Evolutionary conservation across 2,329 filamentous ascomycete species (phyloP).

Genomic region (Piedraia hortae): DNA sequence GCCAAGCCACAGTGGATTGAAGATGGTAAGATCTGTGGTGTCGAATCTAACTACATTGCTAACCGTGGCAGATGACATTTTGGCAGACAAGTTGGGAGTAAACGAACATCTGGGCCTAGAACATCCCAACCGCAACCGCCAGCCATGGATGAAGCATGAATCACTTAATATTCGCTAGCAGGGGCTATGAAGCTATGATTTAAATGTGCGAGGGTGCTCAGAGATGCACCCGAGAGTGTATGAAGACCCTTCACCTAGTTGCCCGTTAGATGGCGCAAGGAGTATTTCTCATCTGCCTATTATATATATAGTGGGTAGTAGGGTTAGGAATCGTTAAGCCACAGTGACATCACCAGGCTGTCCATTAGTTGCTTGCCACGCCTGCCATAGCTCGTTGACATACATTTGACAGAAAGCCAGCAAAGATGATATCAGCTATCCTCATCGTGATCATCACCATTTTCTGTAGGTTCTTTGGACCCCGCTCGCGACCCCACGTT

Average conservation of each 20-base stretch:
- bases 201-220: too few species aligned
- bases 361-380: too few species aligned
- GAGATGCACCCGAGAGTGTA: too few species aligned
- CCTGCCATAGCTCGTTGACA: too few species aligned
- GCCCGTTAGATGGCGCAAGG: too few species aligned
- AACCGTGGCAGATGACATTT: conserved; percentile 20
- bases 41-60: too few species aligned
- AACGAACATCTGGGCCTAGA: conserved; percentile 26
- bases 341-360: too few species aligned
- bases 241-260: too few species aligned
- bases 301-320: too few species aligned
- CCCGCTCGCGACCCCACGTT: conserved; percentile 1
- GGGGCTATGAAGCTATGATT: too few species aligned
- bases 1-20: conserved; percentile 57
- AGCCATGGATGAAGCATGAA: conserved; percentile 31
- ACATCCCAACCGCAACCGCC: conserved; percentile 32
- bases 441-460: conserved; percentile 20
- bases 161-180: conserved; percentile 32
- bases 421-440: conserved; percentile 7
- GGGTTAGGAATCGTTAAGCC: too few species aligned
- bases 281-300: too few species aligned
- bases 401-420: neutral
- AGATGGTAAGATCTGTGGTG: conserved; percentile 57
- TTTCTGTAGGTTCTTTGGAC: conserved; percentile 12
- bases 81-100: conserved; percentile 17